phyloP scores from a whole-genome alignment of 2,329 filamentous ascomycete species.

The Leptographium lundbergii region DNA sequence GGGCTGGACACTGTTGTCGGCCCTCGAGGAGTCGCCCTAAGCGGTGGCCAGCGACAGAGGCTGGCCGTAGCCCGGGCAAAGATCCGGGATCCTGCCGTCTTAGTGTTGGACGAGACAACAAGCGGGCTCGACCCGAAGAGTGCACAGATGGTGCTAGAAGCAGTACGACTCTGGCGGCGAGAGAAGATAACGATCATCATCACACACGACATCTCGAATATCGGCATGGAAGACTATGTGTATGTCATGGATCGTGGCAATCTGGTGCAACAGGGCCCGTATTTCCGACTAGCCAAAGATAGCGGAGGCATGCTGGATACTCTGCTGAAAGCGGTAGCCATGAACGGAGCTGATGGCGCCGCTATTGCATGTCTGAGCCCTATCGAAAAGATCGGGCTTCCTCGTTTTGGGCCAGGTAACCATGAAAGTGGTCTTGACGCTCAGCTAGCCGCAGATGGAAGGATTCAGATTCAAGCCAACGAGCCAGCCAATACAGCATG shows the following conservation, averaged over 20 bases:
- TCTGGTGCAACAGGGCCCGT: constrained; percentile 57
- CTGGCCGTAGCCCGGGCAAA: constrained; percentile 68
- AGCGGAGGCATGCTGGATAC: constrained; percentile 1
- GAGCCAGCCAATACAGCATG: background rate
- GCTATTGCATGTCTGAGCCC: background rate
- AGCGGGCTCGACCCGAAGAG: constrained; percentile 72
- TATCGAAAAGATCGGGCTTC: background rate
- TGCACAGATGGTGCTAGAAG: constrained; percentile 55
- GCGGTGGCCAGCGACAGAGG: constrained; percentile 75
- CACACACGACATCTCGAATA: constrained; percentile 77
- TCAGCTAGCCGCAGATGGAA: background rate
- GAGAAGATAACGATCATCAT: constrained; percentile 84
- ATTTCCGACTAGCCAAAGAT: constrained; percentile 14
- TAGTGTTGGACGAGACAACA: constrained; percentile 82
- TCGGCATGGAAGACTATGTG: constrained; percentile 59
- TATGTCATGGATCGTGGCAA: constrained; percentile 63
- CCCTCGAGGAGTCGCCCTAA: constrained; percentile 49
- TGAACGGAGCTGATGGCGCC: background rate
- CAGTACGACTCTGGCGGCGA: constrained; percentile 62
- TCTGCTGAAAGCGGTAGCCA: constrained; percentile 1
- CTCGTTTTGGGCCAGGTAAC: background rate
- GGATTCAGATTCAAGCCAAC: too few species aligned
- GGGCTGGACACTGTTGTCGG: constrained; percentile 64
- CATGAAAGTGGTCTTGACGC: background rate
- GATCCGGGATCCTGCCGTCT: constrained; percentile 62